Percentiles rank a stretch among this genome's conserved stretches.
phyloP scores from a whole-genome alignment of 2,329 filamentous ascomycete species.

The Aureobasidium pullulans region DNA sequence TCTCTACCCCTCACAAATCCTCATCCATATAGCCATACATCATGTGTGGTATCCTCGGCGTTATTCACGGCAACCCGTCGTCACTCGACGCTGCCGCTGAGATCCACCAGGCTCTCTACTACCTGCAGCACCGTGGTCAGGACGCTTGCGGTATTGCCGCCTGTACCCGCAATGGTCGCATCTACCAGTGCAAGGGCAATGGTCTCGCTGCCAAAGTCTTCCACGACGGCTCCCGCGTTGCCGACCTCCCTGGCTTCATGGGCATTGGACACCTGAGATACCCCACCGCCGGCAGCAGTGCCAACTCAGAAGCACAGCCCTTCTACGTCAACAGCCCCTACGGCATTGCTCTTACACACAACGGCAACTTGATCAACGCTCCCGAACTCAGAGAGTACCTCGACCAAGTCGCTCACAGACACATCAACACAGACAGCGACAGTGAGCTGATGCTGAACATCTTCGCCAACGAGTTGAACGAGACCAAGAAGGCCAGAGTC shows the following conservation, averaged over 20 bases:
- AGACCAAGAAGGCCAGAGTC: slow-evolving; percentile 73
- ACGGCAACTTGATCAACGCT: slow-evolving; percentile 82
- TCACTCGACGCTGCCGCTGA: slow-evolving; percentile 28
- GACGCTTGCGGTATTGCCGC: slow-evolving; percentile 82
- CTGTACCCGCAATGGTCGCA: slow-evolving; percentile 65
- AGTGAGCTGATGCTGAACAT: slow-evolving; percentile 83
- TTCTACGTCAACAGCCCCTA: slow-evolving; percentile 87
- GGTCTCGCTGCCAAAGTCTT: slow-evolving; percentile 84
- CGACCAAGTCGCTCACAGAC: slow-evolving; percentile 70
- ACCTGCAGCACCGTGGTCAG: slow-evolving; percentile 59
- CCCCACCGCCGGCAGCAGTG: slow-evolving; percentile 78
- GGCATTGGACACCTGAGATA: slow-evolving; percentile 81
- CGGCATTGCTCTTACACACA: slow-evolving; percentile 74
- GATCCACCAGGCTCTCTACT: slow-evolving; percentile 32
- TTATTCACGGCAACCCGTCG: slow-evolving; percentile 38
- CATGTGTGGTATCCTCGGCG: slow-evolving; percentile 47
- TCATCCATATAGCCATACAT: slow-evolving; percentile 19
- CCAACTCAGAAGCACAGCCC: slow-evolving; percentile 80
- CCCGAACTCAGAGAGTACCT: slow-evolving; percentile 62
- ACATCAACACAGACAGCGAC: slow-evolving; percentile 87
- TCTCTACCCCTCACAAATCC: not conserved
- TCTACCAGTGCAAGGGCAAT: slow-evolving; percentile 86
- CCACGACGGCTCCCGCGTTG: slow-evolving; percentile 65
- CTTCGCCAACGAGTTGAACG: slow-evolving; percentile 73
- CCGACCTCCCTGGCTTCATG: slow-evolving; percentile 76